Base-by-base conservation (phyloP, 257 asterid genomes). In the Fraxinus quadrangulata region DNA sequence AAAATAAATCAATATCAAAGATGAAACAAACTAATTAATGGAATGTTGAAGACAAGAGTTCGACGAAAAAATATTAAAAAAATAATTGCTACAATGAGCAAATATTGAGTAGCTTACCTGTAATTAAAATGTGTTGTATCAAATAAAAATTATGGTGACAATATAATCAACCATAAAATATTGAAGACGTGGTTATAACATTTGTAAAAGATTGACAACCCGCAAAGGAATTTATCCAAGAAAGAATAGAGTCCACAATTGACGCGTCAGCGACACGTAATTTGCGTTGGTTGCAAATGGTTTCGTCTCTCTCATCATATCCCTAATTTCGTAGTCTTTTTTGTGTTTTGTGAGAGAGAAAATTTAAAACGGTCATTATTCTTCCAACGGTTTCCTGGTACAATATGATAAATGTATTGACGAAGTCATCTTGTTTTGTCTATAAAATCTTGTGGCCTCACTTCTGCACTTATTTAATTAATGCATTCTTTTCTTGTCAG, bases 181-280 rank as follows among this genome's bases (percentile, higher is more conserved):
- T 34, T 34, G 19, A 0, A 47, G n/a, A 4, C 12, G 42, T 51
- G 63, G 17, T 12, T 51, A 14, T 12, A 0, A 16, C 63, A 51
- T 5, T 51, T 16, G 13, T 5, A 4, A 19, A 17, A 51, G 7
- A 16, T 4, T 51, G 24, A 51, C 7, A 12, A 51, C 63, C 63
- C 23, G 13, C 13, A 17, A 47, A 11, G 4, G 4, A 51, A 51
- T 51, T 51, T 51, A 54, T 54, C 24, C 26, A 4, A 23, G 3
- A 31, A n/a, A 31, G 45, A 24, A 47, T 42, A 47, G 65, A 75
- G 85, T 74, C 82, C 84, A 85, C 80, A 76, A 37, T 40, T 79
- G 86, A 82, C 77, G 81, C 84, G 86, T 85, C 84, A 74, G 78
- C 59, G 81, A 40, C 86, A 85, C 84, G 77, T 78, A 71, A 66